A percentile compares a stretch with the other conserved stretches of the same genome.
Conservation (phyloP, 768 basidiomycete genomes). For the Auricularia sp. region DNA sequence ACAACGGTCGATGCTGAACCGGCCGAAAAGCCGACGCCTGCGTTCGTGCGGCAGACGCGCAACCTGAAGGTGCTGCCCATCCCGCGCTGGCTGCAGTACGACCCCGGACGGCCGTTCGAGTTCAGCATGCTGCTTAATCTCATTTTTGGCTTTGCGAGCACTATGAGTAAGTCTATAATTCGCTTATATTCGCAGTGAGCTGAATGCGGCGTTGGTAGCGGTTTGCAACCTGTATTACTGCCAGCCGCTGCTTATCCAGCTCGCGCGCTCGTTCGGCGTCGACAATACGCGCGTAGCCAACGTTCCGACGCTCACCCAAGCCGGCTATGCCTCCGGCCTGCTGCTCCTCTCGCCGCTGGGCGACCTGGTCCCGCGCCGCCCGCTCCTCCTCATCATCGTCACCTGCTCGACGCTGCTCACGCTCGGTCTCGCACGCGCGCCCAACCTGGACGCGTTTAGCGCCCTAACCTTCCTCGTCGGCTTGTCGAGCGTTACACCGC, state of each 20-base stretch:
- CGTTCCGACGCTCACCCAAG: conserved; percentile 24
- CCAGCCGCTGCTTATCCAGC: conserved; percentile 57
- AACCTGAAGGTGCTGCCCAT: conserved; percentile 58
- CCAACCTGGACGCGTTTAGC: conserved; percentile 50
- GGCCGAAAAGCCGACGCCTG: background rate
- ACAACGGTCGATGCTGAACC: no score
- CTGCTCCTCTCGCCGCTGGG: conserved; percentile 73
- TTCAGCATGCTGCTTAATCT: conserved; percentile 46
- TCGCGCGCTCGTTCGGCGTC: conserved; percentile 21
- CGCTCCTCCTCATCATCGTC: conserved; percentile 53
- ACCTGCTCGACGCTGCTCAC: conserved; percentile 46
- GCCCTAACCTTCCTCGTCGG: conserved; percentile 64
- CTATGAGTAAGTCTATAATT: conserved; percentile 36
- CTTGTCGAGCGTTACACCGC: conserved; percentile 49
- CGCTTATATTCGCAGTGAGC: background rate
- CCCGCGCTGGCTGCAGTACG: conserved; percentile 43
- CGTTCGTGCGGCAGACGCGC: background rate
- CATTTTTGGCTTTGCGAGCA: conserved; percentile 55
- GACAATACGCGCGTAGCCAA: conserved; percentile 18
- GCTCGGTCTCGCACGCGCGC: conserved; percentile 61
- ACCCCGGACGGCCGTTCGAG: conserved; percentile 39
- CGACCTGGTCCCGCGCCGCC: conserved; percentile 69
- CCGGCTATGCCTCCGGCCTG: conserved; percentile 55
- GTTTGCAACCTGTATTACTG: conserved; percentile 78
- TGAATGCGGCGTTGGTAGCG: conserved; percentile 9